phyloP scores from a whole-genome alignment of 2,329 filamentous ascomycete species.

The Hypomyces perniciosus region DNA sequence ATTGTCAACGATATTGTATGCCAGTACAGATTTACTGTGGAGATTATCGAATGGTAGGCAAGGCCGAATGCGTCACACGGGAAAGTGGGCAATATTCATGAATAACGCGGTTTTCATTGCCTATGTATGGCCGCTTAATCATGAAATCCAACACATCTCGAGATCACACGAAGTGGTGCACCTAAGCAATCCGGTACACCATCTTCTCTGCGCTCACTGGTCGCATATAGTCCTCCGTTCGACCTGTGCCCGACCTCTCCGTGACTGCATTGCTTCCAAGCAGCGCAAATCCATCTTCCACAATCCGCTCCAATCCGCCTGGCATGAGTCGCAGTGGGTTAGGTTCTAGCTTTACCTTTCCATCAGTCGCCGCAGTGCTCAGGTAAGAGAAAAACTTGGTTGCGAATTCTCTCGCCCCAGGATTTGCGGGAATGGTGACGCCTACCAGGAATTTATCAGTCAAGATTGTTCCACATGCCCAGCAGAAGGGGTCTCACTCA shows the following conservation, averaged over 20 bases:
- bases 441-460: neutral
- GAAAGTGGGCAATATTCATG: no score
- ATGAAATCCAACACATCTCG: no score
- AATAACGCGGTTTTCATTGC: no score
- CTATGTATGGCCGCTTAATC: no score
- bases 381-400: constrained; percentile 32
- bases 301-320: constrained; percentile 23
- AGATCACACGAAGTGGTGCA: neutral
- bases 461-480: neutral
- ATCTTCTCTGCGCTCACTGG: constrained; percentile 37
- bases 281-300: constrained; percentile 23
- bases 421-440: constrained; percentile 12
- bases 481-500: constrained; percentile 11
- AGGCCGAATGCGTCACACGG: no score
- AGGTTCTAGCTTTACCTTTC: constrained; percentile 17
- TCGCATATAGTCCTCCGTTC: constrained; percentile 27
- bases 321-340: constrained; percentile 29
- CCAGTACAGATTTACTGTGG: no score
- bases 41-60: no score
- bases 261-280: constrained; percentile 20
- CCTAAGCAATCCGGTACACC: constrained; percentile 18
- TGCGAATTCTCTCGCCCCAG: constrained; percentile 25
- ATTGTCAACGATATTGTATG: no score
- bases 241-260: constrained; percentile 15
- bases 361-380: constrained; percentile 12